Base-by-base conservation (phyloP, 2,329 filamentous ascomycete species). In the Dendryphion nanum region DNA sequence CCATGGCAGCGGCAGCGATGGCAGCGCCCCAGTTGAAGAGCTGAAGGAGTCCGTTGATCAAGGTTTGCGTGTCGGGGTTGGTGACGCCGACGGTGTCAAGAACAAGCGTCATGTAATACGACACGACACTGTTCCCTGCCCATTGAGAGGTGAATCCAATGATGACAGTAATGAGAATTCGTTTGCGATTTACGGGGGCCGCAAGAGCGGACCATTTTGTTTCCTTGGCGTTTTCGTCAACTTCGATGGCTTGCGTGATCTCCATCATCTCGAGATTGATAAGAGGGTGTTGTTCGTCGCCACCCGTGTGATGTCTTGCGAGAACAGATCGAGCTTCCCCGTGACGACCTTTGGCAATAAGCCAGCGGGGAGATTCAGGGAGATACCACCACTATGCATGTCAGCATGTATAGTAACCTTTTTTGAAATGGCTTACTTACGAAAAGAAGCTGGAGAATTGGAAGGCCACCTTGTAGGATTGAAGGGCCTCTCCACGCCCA, bases 1-100 rank as follows among this genome's bases (percentile, higher is more conserved):
- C 62, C 20, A 70, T 59, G 33, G 66, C 67, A 19, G 16, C 31
- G 21, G 62, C 64, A 5, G 43, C 39, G 13, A 66, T 39, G n/a
- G 68, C 57, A 28, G 64, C 41, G 7, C 30, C 4, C 4, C 66
- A 50, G 40, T 68, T 70, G 55, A 64, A 66, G 36, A 72, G 60
- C 15, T 69, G 60, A 1, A 72, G 53, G 21, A 48, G 49, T 3
- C 49, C 44, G 33, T 68, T 69, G 47, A 71, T 69, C 16, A 61
- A 48, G 2, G 63, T 53, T 41, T 68, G 63, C 7, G 56, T 45
- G 5, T 45, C 47, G 3, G 57, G 47, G 23, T 53, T 51, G 1
- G 59, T 63, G 45, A 70, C 57, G 4, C 65, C 65, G 24, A 70
- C 58, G 5, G 56, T 54, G 20, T 62, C 46, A 16, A 70, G 54